phyloP scores from a whole-genome alignment of 352 stramenopile species.

The Phytophthora ohioensis region DNA sequence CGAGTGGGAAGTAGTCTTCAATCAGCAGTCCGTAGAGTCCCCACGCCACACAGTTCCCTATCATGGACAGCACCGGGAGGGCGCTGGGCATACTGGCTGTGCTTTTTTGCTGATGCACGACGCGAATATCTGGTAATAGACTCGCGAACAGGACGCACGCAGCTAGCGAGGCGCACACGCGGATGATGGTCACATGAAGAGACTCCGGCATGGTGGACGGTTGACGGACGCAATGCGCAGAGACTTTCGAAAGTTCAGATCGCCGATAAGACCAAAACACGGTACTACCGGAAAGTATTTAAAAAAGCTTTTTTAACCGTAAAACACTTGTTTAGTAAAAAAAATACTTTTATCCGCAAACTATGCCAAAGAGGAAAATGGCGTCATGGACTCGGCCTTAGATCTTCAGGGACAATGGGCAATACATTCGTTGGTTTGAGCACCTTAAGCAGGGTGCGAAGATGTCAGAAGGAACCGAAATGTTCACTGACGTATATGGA shows the following conservation, averaged over 20 bases:
- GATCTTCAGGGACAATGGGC: conserved; percentile 31
- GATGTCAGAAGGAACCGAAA: conserved; percentile 30
- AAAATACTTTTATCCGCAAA: conserved; percentile 3
- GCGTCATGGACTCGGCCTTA: background rate
- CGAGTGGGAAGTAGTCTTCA: conserved; percentile 60
- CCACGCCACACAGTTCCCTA: conserved; percentile 70
- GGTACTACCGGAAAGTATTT: too few species aligned
- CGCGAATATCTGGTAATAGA: conserved; percentile 48
- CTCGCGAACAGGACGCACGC: conserved; percentile 59
- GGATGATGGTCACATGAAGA: conserved; percentile 43
- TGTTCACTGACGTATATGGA: conserved; percentile 22
- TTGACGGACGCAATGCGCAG: background rate
- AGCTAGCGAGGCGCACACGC: conserved; percentile 52
- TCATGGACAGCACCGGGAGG: conserved; percentile 67
- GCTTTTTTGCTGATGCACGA: conserved; percentile 45
- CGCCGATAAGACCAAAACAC: conserved; percentile 16
- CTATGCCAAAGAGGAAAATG: too few species aligned
- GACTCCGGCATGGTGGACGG: conserved; percentile 30
- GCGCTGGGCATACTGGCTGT: conserved; percentile 43
- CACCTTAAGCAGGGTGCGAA: conserved; percentile 43
- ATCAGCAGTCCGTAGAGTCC: conserved; percentile 61
- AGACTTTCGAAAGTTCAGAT: conserved; percentile 5
- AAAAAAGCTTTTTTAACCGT: background rate
- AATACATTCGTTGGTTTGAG: conserved; percentile 23
- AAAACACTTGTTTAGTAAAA: conserved; percentile 34